A percentile compares a stretch with the other conserved stretches of the same genome.
Conservation (phyloP, 345 rosid species). For the Psidium guajava region DNA sequence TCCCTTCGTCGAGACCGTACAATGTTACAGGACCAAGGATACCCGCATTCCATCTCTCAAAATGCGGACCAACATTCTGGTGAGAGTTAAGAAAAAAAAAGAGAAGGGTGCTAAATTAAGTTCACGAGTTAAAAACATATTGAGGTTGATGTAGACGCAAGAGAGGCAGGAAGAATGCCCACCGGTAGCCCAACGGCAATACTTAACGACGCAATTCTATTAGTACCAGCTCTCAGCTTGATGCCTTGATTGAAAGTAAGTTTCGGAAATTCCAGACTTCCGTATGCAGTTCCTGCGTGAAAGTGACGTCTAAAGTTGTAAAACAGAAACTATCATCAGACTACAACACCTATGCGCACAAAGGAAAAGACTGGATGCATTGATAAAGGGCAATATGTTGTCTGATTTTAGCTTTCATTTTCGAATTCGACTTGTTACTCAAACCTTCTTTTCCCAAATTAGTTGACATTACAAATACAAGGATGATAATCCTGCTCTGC, state of each 20-base stretch:
- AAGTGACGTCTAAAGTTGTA: neutral
- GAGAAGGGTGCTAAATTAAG: neutral
- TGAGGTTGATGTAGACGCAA: neutral
- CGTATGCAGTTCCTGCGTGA: constrained; percentile 67
- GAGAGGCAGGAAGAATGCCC: constrained; percentile 12
- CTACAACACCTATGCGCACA: neutral
- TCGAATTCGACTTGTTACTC: neutral
- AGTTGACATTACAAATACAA: neutral
- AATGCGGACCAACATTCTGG: constrained; percentile 98
- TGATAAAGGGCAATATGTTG: neutral
- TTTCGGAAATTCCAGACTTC: constrained; percentile 89
- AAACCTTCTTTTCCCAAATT: neutral
- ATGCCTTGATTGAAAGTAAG: constrained; percentile 61
- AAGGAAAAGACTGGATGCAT: neutral
- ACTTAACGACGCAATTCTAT: constrained; percentile 75
- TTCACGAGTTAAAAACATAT: neutral
- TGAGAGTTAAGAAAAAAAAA: neutral
- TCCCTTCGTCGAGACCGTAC: constrained; percentile 68
- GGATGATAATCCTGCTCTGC: neutral
- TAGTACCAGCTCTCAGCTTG: constrained; percentile 72
- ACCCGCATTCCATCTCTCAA: constrained; percentile 97
- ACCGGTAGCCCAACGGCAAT: constrained; percentile 99
- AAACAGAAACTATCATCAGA: neutral
- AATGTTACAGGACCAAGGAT: constrained; percentile 82
- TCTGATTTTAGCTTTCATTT: neutral